A percentile compares a stretch with the other conserved stretches of the same genome.
Conservation (phyloP, 352 stramenopile species). For the Phytophthora cactorum region DNA sequence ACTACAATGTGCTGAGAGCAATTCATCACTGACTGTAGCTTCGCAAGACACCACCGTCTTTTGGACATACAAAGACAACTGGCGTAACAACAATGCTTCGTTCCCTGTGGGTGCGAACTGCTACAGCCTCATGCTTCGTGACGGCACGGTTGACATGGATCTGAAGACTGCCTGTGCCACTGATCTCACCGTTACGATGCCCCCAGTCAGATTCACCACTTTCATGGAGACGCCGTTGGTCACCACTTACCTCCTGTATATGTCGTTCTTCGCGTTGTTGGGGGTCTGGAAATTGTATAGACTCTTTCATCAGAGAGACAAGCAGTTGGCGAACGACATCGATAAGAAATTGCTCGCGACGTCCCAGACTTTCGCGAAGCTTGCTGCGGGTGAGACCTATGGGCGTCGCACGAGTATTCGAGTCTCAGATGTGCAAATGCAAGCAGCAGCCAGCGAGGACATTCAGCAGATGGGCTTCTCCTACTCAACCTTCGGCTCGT, state of each 20-base stretch:
- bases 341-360: conserved; percentile 5
- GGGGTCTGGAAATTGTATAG: neutral
- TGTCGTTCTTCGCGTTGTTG: conserved; percentile 3
- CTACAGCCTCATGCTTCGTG: conserved; percentile 34
- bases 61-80: conserved; percentile 47
- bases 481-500: conserved; percentile 14
- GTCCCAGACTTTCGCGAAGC: neutral
- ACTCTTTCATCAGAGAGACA: neutral
- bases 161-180: neutral
- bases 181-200: neutral
- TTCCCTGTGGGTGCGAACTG: conserved; percentile 53
- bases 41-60: conserved; percentile 45
- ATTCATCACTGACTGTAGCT: conserved; percentile 34
- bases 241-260: conserved; percentile 9
- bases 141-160: conserved; percentile 3
- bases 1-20: conserved; percentile 41
- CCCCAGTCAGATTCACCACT: conserved; percentile 3
- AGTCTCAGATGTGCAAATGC: conserved; percentile 5
- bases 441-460: neutral
- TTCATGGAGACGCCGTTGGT: conserved; percentile 11
- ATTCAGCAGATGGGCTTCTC: conserved; percentile 29
- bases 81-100: conserved; percentile 57
- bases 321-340: neutral
- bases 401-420: conserved; percentile 12
- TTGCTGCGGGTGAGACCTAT: neutral